These are phyloP conservation scores for Andrographis paniculata DNA, from an alignment of 305 asterid genomes.

Conservation along the genomic window DNA sequence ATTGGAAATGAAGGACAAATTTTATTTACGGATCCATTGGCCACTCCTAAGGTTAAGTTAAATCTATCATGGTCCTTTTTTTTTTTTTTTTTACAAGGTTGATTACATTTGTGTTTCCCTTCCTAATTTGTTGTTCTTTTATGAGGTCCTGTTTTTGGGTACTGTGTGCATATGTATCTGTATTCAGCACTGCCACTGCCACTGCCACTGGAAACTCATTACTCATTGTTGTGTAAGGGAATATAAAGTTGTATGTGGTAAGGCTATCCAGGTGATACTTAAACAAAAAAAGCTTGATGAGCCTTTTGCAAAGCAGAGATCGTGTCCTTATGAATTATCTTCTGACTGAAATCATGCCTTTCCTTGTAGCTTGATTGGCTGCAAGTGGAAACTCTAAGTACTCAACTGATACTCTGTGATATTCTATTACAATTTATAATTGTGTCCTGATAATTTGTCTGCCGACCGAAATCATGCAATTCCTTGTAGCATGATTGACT, in stretches of 20 bases:
- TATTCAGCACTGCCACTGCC: not conserved
- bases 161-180: too few relatives aligned
- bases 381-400: too few relatives aligned
- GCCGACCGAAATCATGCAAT: too few relatives aligned
- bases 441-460: too few relatives aligned
- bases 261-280: not conserved
- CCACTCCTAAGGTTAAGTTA: constrained; percentile 73
- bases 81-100: not conserved
- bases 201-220: constrained; percentile 3
- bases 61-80: not conserved
- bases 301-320: constrained; percentile 7
- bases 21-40: constrained; percentile 87
- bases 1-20: constrained; percentile 80
- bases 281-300: constrained; percentile 4
- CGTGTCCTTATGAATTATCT: not conserved
- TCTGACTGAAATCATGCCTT: not conserved
- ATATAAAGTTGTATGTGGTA: not conserved
- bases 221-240: constrained; percentile 3
- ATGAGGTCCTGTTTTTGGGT: too few relatives aligned
- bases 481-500: too few relatives aligned
- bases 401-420: too few relatives aligned
- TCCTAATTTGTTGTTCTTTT: not conserved
- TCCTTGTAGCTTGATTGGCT: too few relatives aligned
- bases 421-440: too few relatives aligned
- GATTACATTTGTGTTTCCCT: constrained; percentile 7